Evolutionary conservation across 2,329 filamentous ascomycete genomes (phyloP).

Genomic region (Botrytis byssoidea): DNA sequence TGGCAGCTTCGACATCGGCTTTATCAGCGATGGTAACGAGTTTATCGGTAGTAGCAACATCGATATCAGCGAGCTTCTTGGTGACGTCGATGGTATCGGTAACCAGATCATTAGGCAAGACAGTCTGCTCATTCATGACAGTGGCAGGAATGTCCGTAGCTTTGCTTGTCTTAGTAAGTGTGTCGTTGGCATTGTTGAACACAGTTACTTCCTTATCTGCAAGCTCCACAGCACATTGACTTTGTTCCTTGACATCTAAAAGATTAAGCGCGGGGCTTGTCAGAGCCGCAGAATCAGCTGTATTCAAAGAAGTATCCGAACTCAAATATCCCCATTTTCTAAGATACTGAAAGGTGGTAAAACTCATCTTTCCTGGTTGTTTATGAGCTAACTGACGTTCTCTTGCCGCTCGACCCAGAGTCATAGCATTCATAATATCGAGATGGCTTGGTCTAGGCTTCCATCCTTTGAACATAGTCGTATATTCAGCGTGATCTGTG

Average conservation of each 20-base stretch:
- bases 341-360: background rate
- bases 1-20: background rate
- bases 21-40: rapidly evolving
- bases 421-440: background rate
- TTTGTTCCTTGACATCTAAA: background rate
- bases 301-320: rapidly evolving
- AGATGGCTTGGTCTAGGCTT: background rate
- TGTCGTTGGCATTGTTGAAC: too few species aligned
- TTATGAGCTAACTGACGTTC: background rate
- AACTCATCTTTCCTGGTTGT: background rate
- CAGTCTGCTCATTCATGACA: background rate
- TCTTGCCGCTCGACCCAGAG: background rate
- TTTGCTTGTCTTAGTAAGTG: background rate
- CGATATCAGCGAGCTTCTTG: background rate
- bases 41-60: background rate
- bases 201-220: background rate
- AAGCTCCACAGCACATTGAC: background rate
- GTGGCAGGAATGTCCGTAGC: background rate
- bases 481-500: background rate
- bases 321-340: background rate
- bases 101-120: background rate
- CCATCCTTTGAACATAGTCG: background rate
- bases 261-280: background rate
- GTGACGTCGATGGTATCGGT: background rate
- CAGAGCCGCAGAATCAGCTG: background rate